Evolutionary conservation across 768 basidiomycete genomes (phyloP), one percentile per base, ranked within the genome.

Genomic region (Cystobasidium tubakii): DNA sequence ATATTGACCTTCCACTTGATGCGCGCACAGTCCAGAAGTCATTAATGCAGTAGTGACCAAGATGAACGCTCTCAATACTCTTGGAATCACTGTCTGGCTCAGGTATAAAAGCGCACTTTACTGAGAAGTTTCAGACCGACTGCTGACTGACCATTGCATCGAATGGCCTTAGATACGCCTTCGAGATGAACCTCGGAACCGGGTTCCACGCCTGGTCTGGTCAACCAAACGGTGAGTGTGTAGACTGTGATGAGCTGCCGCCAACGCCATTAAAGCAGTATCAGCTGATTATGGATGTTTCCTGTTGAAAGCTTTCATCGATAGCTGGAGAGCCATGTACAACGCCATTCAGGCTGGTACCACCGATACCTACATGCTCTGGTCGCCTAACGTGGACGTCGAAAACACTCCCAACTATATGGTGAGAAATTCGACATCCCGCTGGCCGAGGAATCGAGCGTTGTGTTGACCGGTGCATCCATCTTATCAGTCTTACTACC

Each of bases 291-390:
- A n/a, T n/a, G n/a, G n/a, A n/a, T n/a, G n/a, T n/a, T n/a, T n/a
- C n/a, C n/a, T n/a, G n/a, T n/a, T n/a, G 13, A 34, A 60, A 60
- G 57, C 29, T 60, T 60, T 60, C 57, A 60, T 60, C 57, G 57
- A 60, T 15, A 60, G 33, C 33, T 60, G 57, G 57, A 27, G 57
- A 60, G 33, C 29, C 10, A 60, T 60, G 57, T 27, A 27, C 33
- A 23, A 29, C 29, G 57, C 57, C 15, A 60, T 60, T 25, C 10
- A 60, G 33, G 33, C 57, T 6, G 57, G 57, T 21, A 60, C 57
- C 2, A 60, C 57, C 6, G 33, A 27, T 21, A 60, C 57, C 27
- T 60, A 29, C 57, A 60, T 60, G 57, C 33, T 60, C 13, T 60
- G 57, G 57, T 60, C 57, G 29, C 57, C 57, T 12, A 60, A 60